Percentiles rank a stretch among this genome's conserved stretches.
Evolutionary conservation across 495 filamentous ascomycete species (phyloP).

Genomic region (Melanomma pulvis-pyrius): DNA sequence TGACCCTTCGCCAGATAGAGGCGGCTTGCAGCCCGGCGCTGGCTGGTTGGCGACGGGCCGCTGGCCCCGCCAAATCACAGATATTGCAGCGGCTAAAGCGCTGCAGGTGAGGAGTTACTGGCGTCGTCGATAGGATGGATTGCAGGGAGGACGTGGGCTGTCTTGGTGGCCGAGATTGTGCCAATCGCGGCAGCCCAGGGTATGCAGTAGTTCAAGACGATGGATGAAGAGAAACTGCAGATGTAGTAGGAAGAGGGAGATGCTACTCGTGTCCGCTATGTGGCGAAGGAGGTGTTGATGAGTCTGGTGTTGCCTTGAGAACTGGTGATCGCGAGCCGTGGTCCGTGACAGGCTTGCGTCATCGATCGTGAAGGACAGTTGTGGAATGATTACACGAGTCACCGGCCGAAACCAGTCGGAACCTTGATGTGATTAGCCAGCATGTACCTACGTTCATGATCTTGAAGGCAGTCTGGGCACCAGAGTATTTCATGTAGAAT

Average conservation of each 20-base stretch:
- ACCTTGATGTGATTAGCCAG: no score
- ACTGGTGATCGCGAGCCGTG: not conserved
- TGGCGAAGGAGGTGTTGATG: no score
- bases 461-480: no score
- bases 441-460: no score
- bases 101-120: slow-evolving; percentile 6
- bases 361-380: not conserved
- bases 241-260: not conserved
- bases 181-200: not conserved
- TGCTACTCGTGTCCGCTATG: no score
- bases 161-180: slow-evolving; percentile 39
- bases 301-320: not conserved
- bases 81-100: slow-evolving; percentile 29
- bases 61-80: slow-evolving; percentile 30
- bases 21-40: not conserved
- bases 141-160: slow-evolving; percentile 38
- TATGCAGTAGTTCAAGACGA: not conserved
- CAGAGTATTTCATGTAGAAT: no score
- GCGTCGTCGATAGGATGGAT: slow-evolving; percentile 4
- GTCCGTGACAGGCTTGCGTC: not conserved
- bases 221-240: not conserved
- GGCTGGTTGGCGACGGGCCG: slow-evolving; percentile 20
- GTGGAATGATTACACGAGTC: not conserved
- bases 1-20: not conserved
- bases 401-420: no score